Base-by-base conservation (phyloP, 768 basidiomycete genomes). In the Leccinellum albellum region DNA sequence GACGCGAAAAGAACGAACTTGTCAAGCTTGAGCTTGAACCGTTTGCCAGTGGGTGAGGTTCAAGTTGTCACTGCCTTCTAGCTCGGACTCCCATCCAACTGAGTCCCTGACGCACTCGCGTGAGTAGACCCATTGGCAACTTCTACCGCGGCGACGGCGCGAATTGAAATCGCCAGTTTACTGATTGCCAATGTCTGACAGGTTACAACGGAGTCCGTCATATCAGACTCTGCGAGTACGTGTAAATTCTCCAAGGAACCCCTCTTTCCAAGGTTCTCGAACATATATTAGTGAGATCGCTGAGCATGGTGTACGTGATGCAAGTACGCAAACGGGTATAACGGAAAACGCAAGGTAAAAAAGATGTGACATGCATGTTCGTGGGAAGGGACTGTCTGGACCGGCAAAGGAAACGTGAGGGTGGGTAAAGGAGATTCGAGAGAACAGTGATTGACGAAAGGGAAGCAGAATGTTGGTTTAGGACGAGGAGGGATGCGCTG, bases 211-310 rank as follows among this genome's bases (percentile, higher is more conserved):
- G 40, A 42, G 12, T 20, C 40, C 40, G 40, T 0, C 40, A 42
- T 42, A 12, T 21, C 20, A 42, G n/a, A 50, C 37, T 13, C 40
- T 53, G 52, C 44, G 33, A 32, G 48, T 53, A 47, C 4, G 49
- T 49, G 52, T 56, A 60, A 57, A 65, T 56, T n/a, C 50, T 56
- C 44, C 53, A 54, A 56, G 56, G 56, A 54, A 55, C 57, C n/a
- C 35, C 37, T 51, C 56, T 26, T 55, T 53, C 56, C 20, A 40
- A 58, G 51, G 12, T 40, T 24, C 50, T 55, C 44, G 64, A 56
- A 59, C 55, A 59, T 71, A 72, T 57, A 73, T 73, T 68, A 73
- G 56, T 66, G 61, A 67, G 64, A 68, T 68, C 56, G 51, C 62
- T 59, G 54, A 68, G 59, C 68, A 70, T 57, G 61, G 51, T 57